phyloP scores from a whole-genome alignment of 192 early-diverging fungal genomes.

The Chytriomyces hyalinus region DNA sequence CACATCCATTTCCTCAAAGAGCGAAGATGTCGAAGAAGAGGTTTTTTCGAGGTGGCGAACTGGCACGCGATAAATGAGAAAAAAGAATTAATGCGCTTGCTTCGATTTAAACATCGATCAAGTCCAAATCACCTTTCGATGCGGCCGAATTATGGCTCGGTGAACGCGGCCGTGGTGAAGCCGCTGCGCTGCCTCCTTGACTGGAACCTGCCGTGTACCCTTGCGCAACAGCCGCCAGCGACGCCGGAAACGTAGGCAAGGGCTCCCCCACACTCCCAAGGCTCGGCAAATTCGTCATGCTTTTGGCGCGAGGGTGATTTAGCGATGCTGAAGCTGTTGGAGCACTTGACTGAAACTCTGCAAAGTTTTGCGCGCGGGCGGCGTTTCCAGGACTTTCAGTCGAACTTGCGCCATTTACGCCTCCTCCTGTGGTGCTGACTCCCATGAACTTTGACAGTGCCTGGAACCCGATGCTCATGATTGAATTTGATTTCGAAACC shows the following conservation, averaged over 20 bases:
- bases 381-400: too few relatives aligned
- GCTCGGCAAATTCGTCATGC: slow-evolving; percentile 39
- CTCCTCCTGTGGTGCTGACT: too few relatives aligned
- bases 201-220: too few relatives aligned
- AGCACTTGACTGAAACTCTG: background rate
- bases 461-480: too few relatives aligned
- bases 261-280: slow-evolving; percentile 16
- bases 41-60: slow-evolving; percentile 3
- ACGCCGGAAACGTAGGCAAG: slow-evolving; percentile 3
- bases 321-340: slow-evolving; percentile 7
- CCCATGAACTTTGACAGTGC: too few relatives aligned
- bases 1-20: slow-evolving; percentile 30
- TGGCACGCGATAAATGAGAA: background rate
- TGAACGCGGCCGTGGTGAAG: background rate
- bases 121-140: too few relatives aligned
- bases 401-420: too few relatives aligned
- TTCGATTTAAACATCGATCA: too few relatives aligned
- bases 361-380: too few relatives aligned
- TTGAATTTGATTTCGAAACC: too few relatives aligned
- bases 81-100: too few relatives aligned
- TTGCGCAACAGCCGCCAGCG: background rate
- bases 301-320: slow-evolving; percentile 18
- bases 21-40: background rate
- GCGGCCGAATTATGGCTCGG: slow-evolving; percentile 4
- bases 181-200: background rate